These are phyloP conservation scores for Fusarium anthophilum DNA, from an alignment of 2,329 filamentous ascomycete genomes.

Conservation along the genomic window DNA sequence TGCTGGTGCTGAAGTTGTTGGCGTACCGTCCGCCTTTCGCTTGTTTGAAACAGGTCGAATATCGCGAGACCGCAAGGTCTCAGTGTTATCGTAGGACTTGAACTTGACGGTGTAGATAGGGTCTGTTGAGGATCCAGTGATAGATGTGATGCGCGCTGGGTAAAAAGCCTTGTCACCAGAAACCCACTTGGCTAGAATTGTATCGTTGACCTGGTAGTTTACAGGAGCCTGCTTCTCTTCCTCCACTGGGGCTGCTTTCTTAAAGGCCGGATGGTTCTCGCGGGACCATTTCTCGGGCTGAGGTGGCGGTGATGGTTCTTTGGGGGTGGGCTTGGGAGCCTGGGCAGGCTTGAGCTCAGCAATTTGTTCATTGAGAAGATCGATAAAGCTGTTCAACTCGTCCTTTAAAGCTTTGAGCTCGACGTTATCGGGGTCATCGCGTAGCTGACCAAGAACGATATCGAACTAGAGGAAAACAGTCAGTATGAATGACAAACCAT, in stretches of 20 bases:
- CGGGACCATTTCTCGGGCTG: conserved; percentile 79
- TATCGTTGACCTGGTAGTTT: conserved; percentile 87
- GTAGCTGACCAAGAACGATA: conserved; percentile 77
- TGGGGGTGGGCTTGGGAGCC: conserved; percentile 56
- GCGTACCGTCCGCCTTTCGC: conserved; percentile 84
- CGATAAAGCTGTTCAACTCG: conserved; percentile 85
- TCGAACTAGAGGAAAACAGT: conserved; percentile 68
- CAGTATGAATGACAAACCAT: conserved; percentile 16
- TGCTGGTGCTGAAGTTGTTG: conserved; percentile 57
- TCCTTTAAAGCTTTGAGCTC: conserved; percentile 80
- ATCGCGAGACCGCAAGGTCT: conserved; percentile 83
- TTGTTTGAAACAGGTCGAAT: conserved; percentile 84
- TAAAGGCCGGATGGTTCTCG: conserved; percentile 82
- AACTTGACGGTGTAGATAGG: conserved; percentile 96
- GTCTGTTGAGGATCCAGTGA: conserved; percentile 89
- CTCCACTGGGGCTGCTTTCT: conserved; percentile 59
- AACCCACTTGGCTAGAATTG: conserved; percentile 88
- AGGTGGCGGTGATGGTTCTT: conserved; percentile 59
- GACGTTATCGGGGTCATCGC: conserved; percentile 80
- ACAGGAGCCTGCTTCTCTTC: conserved; percentile 61
- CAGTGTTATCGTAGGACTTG: conserved; percentile 87
- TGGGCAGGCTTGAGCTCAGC: conserved; percentile 74
- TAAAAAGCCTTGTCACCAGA: conserved; percentile 92
- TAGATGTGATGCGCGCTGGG: conserved; percentile 89
- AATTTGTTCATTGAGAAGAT: conserved; percentile 80